Base-by-base conservation (phyloP, 306 rosid genomes). In the Prunus mume region DNA sequence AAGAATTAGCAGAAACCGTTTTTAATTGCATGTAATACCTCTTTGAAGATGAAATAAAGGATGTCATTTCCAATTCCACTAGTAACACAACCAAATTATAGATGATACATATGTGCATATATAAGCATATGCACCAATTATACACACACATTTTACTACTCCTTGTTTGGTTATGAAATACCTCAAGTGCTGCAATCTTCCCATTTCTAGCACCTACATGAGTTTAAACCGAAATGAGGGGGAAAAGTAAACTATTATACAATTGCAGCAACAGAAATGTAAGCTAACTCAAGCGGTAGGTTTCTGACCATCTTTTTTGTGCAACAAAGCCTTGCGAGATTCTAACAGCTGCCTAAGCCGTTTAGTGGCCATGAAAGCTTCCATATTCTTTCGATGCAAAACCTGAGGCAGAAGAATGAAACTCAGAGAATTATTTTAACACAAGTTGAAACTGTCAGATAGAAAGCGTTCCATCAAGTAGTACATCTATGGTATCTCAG, bases 331-430 rank as follows among this genome's bases (percentile, higher is more conserved):
- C 86, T 88, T 92, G 49, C 97, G 89, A 79, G 90, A 79, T 84
- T 86, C 90, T 75, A 92, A 85, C 74, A 90, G 79, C 70, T 86
- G 87, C 82, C 77, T 83, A 49, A 95, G 80, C 78, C 87, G 88
- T 81, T 91, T 91, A 30, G 84, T 91, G 54, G 92, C 91, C 75
- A 79, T 70, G 62, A 85, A 88, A 69, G 98, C 98, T 81, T 90
- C 99, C 83, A 86, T 84, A 24, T 90, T 87, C 87, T 95, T 95
- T 78, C 98, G 90, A 84, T 91, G 99, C 87, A 92, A 72, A 76
- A 95, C 99, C 99, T 92, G 75, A 50, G 25, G 71, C 43, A 56
- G 65, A 85, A 47, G 80, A 68, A n/a, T 49, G 73, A 65, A 69
- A 67, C 18, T 69, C 24, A 81, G 65, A 65, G 65, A 55, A 73